Evolutionary conservation across 345 rosid genomes (phyloP).

Genomic region (Aquilaria yunnanensis): DNA sequence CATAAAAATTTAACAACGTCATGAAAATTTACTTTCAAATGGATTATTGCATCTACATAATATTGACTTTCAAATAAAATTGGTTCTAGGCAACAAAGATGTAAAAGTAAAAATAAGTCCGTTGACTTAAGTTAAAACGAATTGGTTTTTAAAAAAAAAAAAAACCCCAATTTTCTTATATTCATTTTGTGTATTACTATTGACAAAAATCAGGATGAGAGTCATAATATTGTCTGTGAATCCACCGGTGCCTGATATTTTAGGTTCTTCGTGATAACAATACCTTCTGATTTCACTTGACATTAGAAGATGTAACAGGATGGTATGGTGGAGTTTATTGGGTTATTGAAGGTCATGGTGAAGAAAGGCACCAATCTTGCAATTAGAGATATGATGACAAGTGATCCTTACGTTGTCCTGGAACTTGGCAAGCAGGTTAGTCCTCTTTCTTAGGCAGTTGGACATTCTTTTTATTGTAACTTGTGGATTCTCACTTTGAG

Average conservation of each 20-base stretch:
- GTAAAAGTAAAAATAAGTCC: too few relatives aligned
- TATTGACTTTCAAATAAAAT: too few relatives aligned
- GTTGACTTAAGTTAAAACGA: too few relatives aligned
- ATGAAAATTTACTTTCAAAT: too few relatives aligned
- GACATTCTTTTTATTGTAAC: too few relatives aligned
- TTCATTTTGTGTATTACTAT: neutral
- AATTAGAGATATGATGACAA: slow-evolving; percentile 86
- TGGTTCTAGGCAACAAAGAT: too few relatives aligned
- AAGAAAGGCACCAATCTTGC: slow-evolving; percentile 75
- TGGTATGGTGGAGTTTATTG: slow-evolving; percentile 86
- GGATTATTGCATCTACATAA: too few relatives aligned
- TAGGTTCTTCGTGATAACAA: too few relatives aligned
- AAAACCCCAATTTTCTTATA: too few relatives aligned
- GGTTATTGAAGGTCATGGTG: slow-evolving; percentile 69
- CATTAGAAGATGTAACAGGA: slow-evolving; percentile 41
- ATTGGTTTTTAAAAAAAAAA: too few relatives aligned
- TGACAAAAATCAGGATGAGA: neutral
- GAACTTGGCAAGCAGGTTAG: slow-evolving; percentile 81
- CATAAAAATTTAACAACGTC: too few relatives aligned
- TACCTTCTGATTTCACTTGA: slow-evolving; percentile 7
- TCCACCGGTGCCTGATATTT: neutral
- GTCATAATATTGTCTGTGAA: slow-evolving; percentile 1
- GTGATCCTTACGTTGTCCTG: slow-evolving; percentile 90
- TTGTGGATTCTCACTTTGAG: too few relatives aligned
- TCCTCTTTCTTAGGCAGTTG: slow-evolving; percentile 3